Evolutionary conservation across 768 basidiomycete genomes (phyloP), one percentile per base, ranked within the genome.

Genomic region (Lactifluus rugatus): DNA sequence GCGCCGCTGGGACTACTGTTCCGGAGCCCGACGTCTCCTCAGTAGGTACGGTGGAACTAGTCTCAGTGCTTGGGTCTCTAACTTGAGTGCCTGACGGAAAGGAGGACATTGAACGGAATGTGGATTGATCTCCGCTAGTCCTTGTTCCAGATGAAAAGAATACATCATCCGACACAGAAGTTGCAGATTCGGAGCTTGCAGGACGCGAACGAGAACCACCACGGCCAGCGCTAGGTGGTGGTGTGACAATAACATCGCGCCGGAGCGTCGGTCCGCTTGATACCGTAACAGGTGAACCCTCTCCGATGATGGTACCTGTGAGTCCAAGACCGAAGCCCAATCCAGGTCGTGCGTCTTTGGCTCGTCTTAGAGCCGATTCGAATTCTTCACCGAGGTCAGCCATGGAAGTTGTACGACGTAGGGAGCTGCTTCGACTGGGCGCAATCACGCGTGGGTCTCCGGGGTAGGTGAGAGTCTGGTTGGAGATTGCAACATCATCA

Each of bases 371-470:
- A 21, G 73, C 79, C 23, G 73, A 73, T 37, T 72, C 76, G 47
- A 76, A 81, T 55, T 78, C 84, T 56, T 81, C 74, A 70, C 75
- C 87, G n/a, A 92, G 72, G 65, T 91, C 89, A 0, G 84, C 84
- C 73, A 87, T 76, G 0, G 86, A 90, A 45, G 81, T 85, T n/a
- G 84, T 87, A 44, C 85, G 73, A 37, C 81, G 73, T 25, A 82
- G 62, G 1, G 77, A 79, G 57, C 78, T 79, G 64, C 80, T 81
- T 16, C 81, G 76, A 54, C 83, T 81, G 3, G 85, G 83, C 8
- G 80, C 79, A 59, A 92, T 91, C 14, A 82, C 83, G 8, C 89
- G 80, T 17, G 79, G 77, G 64, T 88, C 89, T 2, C 85, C 84
- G 7, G 80, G 83, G 67, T 89, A 88, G 6, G 87, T 71, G 61